phyloP scores from a whole-genome alignment of 1,139 yeast species.

The Trichomonascaceae sp. region DNA sequence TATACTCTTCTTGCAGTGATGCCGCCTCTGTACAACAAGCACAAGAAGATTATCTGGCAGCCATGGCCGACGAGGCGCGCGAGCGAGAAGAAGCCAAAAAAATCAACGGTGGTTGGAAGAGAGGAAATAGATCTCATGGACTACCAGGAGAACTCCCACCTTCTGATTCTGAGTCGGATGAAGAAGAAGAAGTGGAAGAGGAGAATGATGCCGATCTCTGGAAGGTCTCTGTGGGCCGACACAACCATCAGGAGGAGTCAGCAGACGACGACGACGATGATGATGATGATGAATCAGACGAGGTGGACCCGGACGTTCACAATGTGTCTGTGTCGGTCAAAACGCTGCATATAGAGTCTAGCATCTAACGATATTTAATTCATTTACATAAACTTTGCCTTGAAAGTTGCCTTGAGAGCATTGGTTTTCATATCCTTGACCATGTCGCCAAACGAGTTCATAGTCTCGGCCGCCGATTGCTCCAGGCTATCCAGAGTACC shows the following conservation, averaged over 20 bases:
- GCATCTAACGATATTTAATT: constrained; percentile 1
- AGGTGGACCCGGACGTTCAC: not conserved
- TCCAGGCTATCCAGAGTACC: constrained; percentile 21
- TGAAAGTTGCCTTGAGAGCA: constrained; percentile 19
- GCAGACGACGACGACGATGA: constrained; percentile 4
- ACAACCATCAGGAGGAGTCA: constrained; percentile 1
- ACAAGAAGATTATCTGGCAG: constrained; percentile 62
- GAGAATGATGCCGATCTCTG: constrained; percentile 3
- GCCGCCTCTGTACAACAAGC: constrained; percentile 60
- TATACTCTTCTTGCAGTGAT: constrained; percentile 73
- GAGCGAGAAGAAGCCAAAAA: constrained; percentile 41
- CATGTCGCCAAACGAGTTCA: constrained; percentile 18
- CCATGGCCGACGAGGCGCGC: constrained; percentile 53
- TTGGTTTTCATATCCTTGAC: constrained; percentile 17
- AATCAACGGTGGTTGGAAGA: constrained; percentile 57
- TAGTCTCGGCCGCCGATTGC: constrained; percentile 21
- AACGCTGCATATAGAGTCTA: constrained; percentile 1
- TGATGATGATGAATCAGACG: not conserved
- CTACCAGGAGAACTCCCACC: constrained; percentile 22
- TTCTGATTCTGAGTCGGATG: constrained; percentile 19
- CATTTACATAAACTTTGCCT: constrained; percentile 14
- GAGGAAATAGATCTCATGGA: constrained; percentile 53
- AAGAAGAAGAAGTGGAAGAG: constrained; percentile 19
- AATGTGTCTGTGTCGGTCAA: no score
- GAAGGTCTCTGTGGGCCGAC: constrained; percentile 2